Evolutionary conservation across 164 flowering plant species (phyloP).

Genomic region (Protea cynaroides): DNA sequence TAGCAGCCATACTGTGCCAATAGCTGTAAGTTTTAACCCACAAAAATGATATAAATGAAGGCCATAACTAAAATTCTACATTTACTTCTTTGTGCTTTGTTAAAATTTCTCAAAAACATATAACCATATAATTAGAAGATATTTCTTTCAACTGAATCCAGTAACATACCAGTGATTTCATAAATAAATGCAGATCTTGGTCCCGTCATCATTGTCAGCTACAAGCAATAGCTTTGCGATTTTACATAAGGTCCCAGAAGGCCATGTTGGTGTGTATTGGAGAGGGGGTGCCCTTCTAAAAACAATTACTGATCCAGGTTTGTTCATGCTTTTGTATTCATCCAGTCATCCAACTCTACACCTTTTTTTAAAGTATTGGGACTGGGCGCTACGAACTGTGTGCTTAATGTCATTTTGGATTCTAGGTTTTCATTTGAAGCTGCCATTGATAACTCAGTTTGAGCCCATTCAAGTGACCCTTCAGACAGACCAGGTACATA

Average conservation of each 20-base stretch:
- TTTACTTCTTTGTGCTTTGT: too few relatives aligned
- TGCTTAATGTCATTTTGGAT: conserved; percentile 7
- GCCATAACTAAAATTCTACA: too few relatives aligned
- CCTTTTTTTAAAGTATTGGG: not conserved
- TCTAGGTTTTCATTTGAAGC: conserved; percentile 81
- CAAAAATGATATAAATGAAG: too few relatives aligned
- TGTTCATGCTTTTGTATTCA: not conserved
- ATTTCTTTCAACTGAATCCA: not conserved
- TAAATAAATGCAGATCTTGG: conserved; percentile 12
- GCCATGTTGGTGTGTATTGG: conserved; percentile 97
- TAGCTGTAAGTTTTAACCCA: too few relatives aligned
- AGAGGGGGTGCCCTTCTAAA: conserved; percentile 92
- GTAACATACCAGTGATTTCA: not conserved
- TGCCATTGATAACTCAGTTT: conserved; percentile 76
- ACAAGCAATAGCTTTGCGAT: conserved; percentile 35
- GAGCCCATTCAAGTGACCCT: conserved; percentile 95
- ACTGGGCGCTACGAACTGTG: not conserved
- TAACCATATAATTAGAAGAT: too few relatives aligned
- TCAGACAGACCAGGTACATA: conserved; percentile 77
- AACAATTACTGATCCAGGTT: conserved; percentile 81
- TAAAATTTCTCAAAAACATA: too few relatives aligned
- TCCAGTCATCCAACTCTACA: not conserved
- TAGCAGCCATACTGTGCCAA: too few relatives aligned
- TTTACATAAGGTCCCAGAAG: conserved; percentile 95
- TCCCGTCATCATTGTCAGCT: conserved; percentile 11